Percentiles rank a stretch among this genome's conserved stretches.
Evolutionary conservation across 495 filamentous ascomycete genomes (phyloP).

Genomic region (Hyphodiscus hymeniophilus): DNA sequence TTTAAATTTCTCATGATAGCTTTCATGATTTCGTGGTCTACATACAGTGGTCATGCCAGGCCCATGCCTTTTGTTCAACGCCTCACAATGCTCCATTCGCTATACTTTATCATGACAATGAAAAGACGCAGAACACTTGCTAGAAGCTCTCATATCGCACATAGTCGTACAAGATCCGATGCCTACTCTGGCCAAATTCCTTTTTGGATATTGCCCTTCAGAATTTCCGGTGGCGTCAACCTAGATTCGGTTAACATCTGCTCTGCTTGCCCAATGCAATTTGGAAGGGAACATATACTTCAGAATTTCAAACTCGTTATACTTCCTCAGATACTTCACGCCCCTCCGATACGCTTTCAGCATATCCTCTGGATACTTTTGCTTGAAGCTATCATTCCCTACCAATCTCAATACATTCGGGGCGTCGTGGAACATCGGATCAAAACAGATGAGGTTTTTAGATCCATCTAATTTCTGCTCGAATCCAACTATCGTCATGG

Average conservation of each 20-base stretch:
- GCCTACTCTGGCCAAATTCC: background rate
- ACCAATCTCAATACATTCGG: constrained; percentile 50
- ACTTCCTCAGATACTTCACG: constrained; percentile 56
- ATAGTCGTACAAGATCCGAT: background rate
- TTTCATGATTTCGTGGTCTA: too few relatives aligned
- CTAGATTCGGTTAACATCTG: background rate
- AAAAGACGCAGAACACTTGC: background rate
- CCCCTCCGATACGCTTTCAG: constrained; percentile 67
- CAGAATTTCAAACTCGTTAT: constrained; percentile 69
- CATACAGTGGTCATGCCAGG: too few relatives aligned
- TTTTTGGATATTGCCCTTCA: background rate
- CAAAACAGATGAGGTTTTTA: constrained; percentile 75
- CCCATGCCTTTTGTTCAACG: too few relatives aligned
- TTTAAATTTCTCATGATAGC: too few relatives aligned
- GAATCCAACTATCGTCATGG: constrained; percentile 84
- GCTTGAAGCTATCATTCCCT: constrained; percentile 30
- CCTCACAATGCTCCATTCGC: background rate
- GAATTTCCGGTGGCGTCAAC: background rate
- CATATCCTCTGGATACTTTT: constrained; percentile 41
- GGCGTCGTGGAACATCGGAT: constrained; percentile 75
- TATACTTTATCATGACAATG: background rate
- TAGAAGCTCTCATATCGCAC: background rate
- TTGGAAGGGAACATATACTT: constrained; percentile 45
- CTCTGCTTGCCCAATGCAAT: background rate
- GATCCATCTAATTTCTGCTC: constrained; percentile 58